These are phyloP conservation scores for Trichoderma polysporum DNA, from an alignment of 2,329 filamentous ascomycete species.

Conservation along the genomic window DNA sequence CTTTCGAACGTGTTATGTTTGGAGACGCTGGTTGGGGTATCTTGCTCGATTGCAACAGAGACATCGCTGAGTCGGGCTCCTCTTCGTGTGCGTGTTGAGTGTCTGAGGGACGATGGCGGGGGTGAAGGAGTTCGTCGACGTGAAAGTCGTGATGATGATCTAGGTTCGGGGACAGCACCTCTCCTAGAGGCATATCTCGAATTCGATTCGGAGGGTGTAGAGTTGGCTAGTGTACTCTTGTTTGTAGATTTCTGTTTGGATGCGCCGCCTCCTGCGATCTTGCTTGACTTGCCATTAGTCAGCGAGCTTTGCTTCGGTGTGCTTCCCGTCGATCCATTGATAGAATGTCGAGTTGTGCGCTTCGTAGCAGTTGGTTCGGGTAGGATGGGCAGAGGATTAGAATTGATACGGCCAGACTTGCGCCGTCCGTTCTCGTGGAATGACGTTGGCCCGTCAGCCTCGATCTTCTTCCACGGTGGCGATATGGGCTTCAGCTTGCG, in stretches of 20 bases:
- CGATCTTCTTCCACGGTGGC: conserved; percentile 89
- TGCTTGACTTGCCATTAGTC: conserved; percentile 32
- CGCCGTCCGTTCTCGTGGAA: conserved; percentile 72
- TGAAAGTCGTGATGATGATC: conserved; percentile 33
- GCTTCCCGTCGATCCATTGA: conserved; percentile 36
- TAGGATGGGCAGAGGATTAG: conserved; percentile 53
- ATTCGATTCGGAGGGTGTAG: conserved; percentile 27
- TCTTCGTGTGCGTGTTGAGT: conserved; percentile 44
- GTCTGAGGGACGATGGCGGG: conserved; percentile 39
- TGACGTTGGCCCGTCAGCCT: conserved; percentile 82
- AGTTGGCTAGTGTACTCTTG: conserved; percentile 28
- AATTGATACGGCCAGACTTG: conserved; percentile 65
- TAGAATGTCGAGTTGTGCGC: conserved; percentile 49
- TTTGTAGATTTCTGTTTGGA: conserved; percentile 30
- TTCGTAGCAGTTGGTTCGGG: conserved; percentile 50
- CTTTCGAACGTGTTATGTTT: conserved; percentile 26
- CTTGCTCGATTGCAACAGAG: conserved; percentile 23
- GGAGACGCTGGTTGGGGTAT: conserved; percentile 20
- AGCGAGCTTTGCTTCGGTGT: conserved; percentile 30
- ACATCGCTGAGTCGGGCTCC: conserved; percentile 41
- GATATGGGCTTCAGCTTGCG: conserved; percentile 59
- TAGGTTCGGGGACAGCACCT: conserved; percentile 28
- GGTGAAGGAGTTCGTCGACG: conserved; percentile 46
- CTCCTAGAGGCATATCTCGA: conserved; percentile 36
- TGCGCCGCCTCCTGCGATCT: conserved; percentile 27